A percentile compares a stretch with the other conserved stretches of the same genome.
phyloP scores from a whole-genome alignment of 192 early-diverging fungal genomes.

The Backusella tuberculispora region DNA sequence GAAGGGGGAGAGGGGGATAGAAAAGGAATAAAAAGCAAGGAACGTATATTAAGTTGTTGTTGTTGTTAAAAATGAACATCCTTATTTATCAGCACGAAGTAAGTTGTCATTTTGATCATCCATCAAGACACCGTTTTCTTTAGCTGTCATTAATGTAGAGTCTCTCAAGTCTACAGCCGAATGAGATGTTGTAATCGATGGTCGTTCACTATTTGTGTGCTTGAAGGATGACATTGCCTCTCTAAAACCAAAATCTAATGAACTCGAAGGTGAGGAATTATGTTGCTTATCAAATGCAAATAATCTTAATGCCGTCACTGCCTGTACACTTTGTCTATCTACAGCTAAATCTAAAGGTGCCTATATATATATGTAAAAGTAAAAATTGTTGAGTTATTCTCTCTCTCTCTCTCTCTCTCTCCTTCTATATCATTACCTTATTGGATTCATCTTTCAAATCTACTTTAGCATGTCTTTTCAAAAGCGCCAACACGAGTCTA shows the following conservation, averaged over 20 bases:
- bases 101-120: slow-evolving; percentile 9
- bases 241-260: slow-evolving; percentile 47
- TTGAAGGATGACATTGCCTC: slow-evolving; percentile 49
- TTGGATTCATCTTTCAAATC: slow-evolving; percentile 74
- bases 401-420: not conserved
- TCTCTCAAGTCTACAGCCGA: slow-evolving; percentile 36
- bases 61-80: too few species aligned
- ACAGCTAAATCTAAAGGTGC: slow-evolving; percentile 58
- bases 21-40: too few species aligned
- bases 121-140: not conserved
- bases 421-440: slow-evolving; percentile 43
- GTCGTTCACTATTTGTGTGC: slow-evolving; percentile 12
- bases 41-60: not conserved
- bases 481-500: slow-evolving; percentile 64
- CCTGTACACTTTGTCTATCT: slow-evolving; percentile 6
- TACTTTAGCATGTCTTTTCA: slow-evolving; percentile 75
- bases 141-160: not conserved
- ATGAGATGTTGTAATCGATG: slow-evolving; percentile 27
- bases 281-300: slow-evolving; percentile 49
- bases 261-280: slow-evolving; percentile 40
- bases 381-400: not conserved
- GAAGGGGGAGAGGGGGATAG: not conserved
- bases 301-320: slow-evolving; percentile 30
- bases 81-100: slow-evolving; percentile 10
- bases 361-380: slow-evolving; percentile 32